Base-by-base conservation (phyloP, 257 asterid genomes). In the Solanum rostratum region DNA sequence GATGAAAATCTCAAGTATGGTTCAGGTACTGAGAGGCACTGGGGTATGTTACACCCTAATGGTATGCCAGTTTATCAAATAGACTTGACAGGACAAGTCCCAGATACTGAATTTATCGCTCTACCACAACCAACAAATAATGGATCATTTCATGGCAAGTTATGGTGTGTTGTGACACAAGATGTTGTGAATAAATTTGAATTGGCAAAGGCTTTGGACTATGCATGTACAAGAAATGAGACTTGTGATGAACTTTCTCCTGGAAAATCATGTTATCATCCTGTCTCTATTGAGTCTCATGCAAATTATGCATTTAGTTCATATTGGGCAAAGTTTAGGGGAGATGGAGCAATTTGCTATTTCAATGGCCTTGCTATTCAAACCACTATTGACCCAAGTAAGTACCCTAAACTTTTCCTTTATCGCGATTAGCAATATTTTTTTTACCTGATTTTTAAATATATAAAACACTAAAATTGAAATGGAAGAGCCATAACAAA, bases 221-320 rank as follows among this genome's bases (percentile, higher is more conserved):
- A n/a, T 4, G 88, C 87, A 0, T 95, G 98, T 87, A 27, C 73
- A 54, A 93, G 93, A 1, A 90, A 90, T 20, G 91, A 87, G 7
- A 92, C 88, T 12, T 95, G 98, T 46, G 91, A 87, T n/a, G 94
- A 85, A 41, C 91, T 94, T 13, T 87, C 91, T 10, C 97, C 97
- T 1, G 95, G 92, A 16, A 88, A 83, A 37, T 83, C 54, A 22
- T 95, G 98, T 81, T 94, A 95, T 71, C 87, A 87, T 85, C 98
- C 98, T 7, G 88, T 93, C 8, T 91, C 96, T 0, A 37, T 86
- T 4, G 43, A 50, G 2, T 83, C 91, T 2, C 97, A 95, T 82
- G 98, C 98, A 12, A 95, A 87, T 90, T 95, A 92, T 62, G 98
- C 97, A 46, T 95, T 94, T 83, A 95, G 94, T 81, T 90, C 98